These are phyloP conservation scores for Phytopythium boreale DNA, from an alignment of 352 stramenopile genomes.

Conservation along the genomic window DNA sequence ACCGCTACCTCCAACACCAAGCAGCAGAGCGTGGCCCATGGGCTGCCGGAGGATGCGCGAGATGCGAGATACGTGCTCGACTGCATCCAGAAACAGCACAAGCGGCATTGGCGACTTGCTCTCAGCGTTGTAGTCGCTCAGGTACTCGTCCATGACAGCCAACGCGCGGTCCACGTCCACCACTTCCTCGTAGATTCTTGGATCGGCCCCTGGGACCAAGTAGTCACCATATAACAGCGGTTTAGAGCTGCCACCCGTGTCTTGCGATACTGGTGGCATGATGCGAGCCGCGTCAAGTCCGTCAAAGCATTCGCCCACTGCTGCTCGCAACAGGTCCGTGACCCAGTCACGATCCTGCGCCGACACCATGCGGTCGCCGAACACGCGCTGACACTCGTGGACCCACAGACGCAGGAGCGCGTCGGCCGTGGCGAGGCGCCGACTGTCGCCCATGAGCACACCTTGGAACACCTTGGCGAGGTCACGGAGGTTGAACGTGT, in stretches of 20 bases:
- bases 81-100: conserved; percentile 88
- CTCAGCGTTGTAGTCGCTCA: conserved; percentile 88
- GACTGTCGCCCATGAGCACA: conserved; percentile 77
- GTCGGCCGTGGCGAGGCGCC: conserved; percentile 68
- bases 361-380: conserved; percentile 86
- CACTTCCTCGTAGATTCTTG: conserved; percentile 91
- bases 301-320: conserved; percentile 68
- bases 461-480: conserved; percentile 87
- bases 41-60: conserved; percentile 80
- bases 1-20: conserved; percentile 93
- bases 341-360: conserved; percentile 77
- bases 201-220: conserved; percentile 88
- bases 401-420: conserved; percentile 75
- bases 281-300: conserved; percentile 10
- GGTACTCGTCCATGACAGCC: conserved; percentile 76
- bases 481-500: conserved; percentile 89
- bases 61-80: conserved; percentile 86
- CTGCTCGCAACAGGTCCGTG: conserved; percentile 54
- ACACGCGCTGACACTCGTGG: conserved; percentile 86
- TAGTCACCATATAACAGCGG: conserved; percentile 91
- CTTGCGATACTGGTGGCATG: not conserved
- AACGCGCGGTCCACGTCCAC: conserved; percentile 82
- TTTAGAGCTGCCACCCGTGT: not conserved
- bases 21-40: conserved; percentile 88
- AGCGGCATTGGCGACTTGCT: conserved; percentile 86